Evolutionary conservation across 108 stramenopile genomes (phyloP), one percentile per base, ranked within the genome.

Genomic region (Fragilaria crotonensis): DNA sequence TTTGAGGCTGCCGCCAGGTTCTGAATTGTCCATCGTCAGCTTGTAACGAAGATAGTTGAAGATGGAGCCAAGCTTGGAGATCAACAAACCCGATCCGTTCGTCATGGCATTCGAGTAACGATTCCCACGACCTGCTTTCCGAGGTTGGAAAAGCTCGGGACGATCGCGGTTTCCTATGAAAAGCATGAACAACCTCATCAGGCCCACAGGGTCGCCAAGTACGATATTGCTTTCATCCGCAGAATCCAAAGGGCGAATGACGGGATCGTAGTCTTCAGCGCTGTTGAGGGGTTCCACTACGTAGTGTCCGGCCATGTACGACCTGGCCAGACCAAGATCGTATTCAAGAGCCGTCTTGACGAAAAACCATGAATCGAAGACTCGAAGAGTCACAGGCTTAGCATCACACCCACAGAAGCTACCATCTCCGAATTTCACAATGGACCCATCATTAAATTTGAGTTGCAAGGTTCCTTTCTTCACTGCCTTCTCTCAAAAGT

Each of bases 11-110:
- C 82, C 87, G 7, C 89, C 89, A 3, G 72, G 58, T 54, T 90
- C 89, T n/a, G 84, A 94, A 63, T 98, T 98, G 66, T 96, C 95
- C 91, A 95, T 93, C 21, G 79, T 74, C 14, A 96, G 67, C 46
- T 73, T 73, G 77, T 90, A 95, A n/a, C 89, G 75, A 32, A 94
- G 46, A 66, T 76, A 94, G 70, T 95, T 94, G 46, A 90, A 22
- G 19, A 84, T 52, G 7, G 88, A 87, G 19, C 96, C 96, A 30
- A 95, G 66, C 71, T 84, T 83, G 41, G 84, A 78, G 23, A 95
- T 73, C 29, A 91, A 70, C 20, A 95, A 77, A 25, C 85, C 84
- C 14, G 82, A 72, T 19, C 73, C 88, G 62, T 85, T 89, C 30
- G 79, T 36, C 23, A 87, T 57, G 9, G 87, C 82, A 60, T 80